Percentiles rank a stretch among this genome's conserved stretches.
These are phyloP conservation scores for Rosa persica DNA, from an alignment of 306 rosid genomes.

Conservation along the genomic window DNA sequence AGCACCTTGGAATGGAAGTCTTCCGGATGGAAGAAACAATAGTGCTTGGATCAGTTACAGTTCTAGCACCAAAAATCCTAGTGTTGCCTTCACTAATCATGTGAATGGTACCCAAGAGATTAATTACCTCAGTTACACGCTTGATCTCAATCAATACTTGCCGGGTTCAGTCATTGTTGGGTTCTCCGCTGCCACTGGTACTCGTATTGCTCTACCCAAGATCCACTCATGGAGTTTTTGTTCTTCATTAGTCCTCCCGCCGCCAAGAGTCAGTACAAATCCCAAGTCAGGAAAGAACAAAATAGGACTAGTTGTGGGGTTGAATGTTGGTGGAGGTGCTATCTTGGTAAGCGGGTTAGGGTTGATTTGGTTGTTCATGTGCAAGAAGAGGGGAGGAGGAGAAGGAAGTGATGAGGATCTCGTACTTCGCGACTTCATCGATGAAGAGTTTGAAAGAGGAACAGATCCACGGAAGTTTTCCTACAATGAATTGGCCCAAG, in stretches of 20 bases:
- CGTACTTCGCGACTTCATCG: neutral
- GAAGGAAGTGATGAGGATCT: neutral
- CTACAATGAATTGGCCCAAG: neutral
- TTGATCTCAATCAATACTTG: constrained; percentile 22
- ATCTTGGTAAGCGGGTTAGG: neutral
- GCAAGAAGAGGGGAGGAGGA: neutral
- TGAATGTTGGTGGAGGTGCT: neutral
- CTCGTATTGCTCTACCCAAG: neutral
- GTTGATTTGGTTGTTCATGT: neutral
- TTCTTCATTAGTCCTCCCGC: neutral
- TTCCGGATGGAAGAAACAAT: constrained; percentile 5
- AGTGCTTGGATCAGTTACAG: constrained; percentile 25
- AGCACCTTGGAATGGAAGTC: neutral
- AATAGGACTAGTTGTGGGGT: neutral
- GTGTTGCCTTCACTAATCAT: constrained; percentile 27
- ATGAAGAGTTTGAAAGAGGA: neutral
- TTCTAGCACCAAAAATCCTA: constrained; percentile 23
- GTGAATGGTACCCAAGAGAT: neutral
- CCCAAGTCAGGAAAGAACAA: neutral
- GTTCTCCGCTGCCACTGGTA: neutral
- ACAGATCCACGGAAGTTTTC: neutral
- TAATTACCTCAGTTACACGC: neutral
- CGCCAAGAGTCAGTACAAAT: neutral
- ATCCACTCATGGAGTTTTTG: neutral
- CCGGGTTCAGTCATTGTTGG: neutral